Base-by-base conservation (phyloP, 108 stramenopile genomes). In the Licmophora abbreviata region DNA sequence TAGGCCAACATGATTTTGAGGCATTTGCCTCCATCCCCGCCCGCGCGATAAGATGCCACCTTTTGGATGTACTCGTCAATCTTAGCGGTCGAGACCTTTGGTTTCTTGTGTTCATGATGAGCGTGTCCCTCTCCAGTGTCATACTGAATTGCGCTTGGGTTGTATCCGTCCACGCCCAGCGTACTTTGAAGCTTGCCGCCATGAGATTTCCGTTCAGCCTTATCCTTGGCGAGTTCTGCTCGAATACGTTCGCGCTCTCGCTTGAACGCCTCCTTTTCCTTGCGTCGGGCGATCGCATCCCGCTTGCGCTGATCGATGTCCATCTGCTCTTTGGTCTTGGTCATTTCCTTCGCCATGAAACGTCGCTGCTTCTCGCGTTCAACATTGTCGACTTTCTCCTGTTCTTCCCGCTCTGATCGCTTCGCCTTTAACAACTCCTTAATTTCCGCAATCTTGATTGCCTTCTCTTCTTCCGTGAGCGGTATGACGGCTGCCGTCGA, bases 151-250 rank as follows among this genome's bases (percentile, higher is more conserved):
- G 74, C 92, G 64, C 75, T 64, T 9, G 95, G 95, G 57, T 93
- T 83, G 68, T 97, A 97, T 22, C 95, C 95, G 29, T 97, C 92
- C 14, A 91, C 77, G 12, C 93, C 95, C 28, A 96, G 59, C 42
- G 63, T 76, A 35, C 77, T 68, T 20, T 67, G 48, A 47, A 96
- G 59, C 56, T 94, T 93, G 20, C 95, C 95, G 36, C 89, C 76
- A 43, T 93, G 84, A 7, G 91, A 79, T 31, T 61, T 61, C 22
- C 93, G 77, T 60, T 94, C 90, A 27, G 62, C 43, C 68, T 94
- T 94, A 64, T 96, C 95, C 52, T 82, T 83, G 44, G 81, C 95
- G 26, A 96, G 71, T 58, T 96, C 92, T 14, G 85, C 88, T 22
- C 85, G 74, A 41, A 96, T 89, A 23, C 95, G 66, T 32, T 79